These are phyloP conservation scores for Rubroboletus satanas DNA, from an alignment of 768 basidiomycete species.

Conservation along the genomic window DNA sequence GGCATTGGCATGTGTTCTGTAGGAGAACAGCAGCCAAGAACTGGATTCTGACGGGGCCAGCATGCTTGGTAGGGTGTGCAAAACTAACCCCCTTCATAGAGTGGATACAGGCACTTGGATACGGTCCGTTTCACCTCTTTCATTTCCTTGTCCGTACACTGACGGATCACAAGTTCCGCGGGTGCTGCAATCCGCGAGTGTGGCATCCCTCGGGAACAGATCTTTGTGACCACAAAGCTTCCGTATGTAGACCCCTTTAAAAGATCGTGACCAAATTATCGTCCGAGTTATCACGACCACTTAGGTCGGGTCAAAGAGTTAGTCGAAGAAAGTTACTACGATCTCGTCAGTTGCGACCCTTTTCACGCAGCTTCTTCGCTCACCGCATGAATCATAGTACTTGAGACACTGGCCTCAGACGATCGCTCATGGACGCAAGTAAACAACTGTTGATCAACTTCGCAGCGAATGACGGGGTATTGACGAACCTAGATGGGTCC, in stretches of 20 bases:
- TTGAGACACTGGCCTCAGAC: slow-evolving; percentile 4
- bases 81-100: neutral
- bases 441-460: neutral
- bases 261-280: neutral
- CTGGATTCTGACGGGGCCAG: neutral
- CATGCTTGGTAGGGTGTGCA: neutral
- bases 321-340: slow-evolving; percentile 47
- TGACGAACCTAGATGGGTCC: neutral
- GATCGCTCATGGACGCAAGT: neutral
- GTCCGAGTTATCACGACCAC: slow-evolving; percentile 2
- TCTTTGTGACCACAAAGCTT: slow-evolving; percentile 52
- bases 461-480: neutral
- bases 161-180: slow-evolving; percentile 25
- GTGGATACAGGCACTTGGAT: slow-evolving; percentile 46
- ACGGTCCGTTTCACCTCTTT: neutral
- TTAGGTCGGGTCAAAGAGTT: slow-evolving; percentile 37
- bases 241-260: slow-evolving; percentile 19
- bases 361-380: neutral
- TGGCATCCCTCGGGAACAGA: slow-evolving; percentile 40
- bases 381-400: neutral
- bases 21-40: neutral
- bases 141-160: neutral
- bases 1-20: too few species aligned
- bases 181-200: slow-evolving; percentile 45
- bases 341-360: slow-evolving; percentile 31